Evolutionary conservation across 176 grass and related monocot species (phyloP).

Genomic region (Lolium perenne): DNA sequence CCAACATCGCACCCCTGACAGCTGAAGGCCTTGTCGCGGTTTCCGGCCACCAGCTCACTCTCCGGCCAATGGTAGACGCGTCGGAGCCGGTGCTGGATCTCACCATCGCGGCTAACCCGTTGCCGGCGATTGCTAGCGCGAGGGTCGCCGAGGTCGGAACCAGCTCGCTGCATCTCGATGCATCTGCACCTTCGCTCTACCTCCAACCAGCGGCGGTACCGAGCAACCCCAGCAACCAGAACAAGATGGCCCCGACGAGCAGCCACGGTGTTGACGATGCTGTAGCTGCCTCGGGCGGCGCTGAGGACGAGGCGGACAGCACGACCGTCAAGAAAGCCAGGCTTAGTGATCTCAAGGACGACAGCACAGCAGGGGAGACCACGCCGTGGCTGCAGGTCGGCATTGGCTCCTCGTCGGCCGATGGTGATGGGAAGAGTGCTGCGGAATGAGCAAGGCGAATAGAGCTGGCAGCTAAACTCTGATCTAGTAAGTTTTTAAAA

Average conservation of each 20-base stretch:
- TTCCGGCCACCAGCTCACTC: conserved; percentile 39
- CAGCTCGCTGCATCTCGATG: conserved; percentile 45
- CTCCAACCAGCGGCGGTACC: conserved; percentile 29
- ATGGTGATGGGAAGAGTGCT: conserved; percentile 33
- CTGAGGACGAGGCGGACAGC: conserved; percentile 81
- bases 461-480: background rate
- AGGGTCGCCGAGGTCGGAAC: conserved; percentile 2
- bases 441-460: background rate
- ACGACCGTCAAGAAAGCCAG: conserved; percentile 51
- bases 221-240: conserved; percentile 26
- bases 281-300: background rate
- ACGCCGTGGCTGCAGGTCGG: conserved; percentile 83
- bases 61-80: conserved; percentile 51
- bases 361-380: conserved; percentile 56
- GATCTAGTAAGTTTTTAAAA: background rate
- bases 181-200: conserved; percentile 22
- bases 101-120: conserved; percentile 42
- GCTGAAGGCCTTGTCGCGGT: conserved; percentile 32
- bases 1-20: conserved; percentile 40
- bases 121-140: background rate
- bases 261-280: conserved; percentile 36
- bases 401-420: conserved; percentile 60
- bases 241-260: conserved; percentile 29
- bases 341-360: conserved; percentile 72
- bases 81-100: conserved; percentile 53